These are phyloP conservation scores for Ploettnerulaceae sp. DNA, from an alignment of 2,329 filamentous ascomycete genomes.

Conservation along the genomic window DNA sequence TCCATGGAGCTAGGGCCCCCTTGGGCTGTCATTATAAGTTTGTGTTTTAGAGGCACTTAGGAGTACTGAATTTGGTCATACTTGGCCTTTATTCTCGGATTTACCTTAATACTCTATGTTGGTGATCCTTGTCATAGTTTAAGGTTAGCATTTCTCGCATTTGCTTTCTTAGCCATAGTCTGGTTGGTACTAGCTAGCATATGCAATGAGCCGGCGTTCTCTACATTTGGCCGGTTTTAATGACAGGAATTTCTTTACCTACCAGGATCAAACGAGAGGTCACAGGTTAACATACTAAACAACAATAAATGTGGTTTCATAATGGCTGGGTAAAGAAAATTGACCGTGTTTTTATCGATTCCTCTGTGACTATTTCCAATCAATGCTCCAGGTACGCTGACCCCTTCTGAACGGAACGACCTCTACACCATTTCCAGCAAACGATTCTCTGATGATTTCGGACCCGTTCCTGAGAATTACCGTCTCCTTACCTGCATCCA, in stretches of 20 bases:
- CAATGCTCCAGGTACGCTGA: slow-evolving; percentile 19
- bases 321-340: not conserved
- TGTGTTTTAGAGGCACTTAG: too few relatives aligned
- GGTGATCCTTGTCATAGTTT: too few relatives aligned
- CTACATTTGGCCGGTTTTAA: too few relatives aligned
- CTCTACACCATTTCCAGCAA: slow-evolving; percentile 53
- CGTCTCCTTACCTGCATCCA: slow-evolving; percentile 18
- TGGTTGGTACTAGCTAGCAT: not conserved
- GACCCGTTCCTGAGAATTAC: slow-evolving; percentile 26
- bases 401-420: slow-evolving; percentile 24
- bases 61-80: too few relatives aligned
- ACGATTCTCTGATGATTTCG: slow-evolving; percentile 38
- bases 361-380: not conserved
- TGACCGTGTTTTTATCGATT: not conserved
- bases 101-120: too few relatives aligned
- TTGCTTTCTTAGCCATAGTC: too few relatives aligned
- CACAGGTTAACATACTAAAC: not conserved
- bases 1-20: too few relatives aligned
- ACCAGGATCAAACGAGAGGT: too few relatives aligned
- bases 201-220: not conserved
- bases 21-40: too few relatives aligned
- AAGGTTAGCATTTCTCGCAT: too few relatives aligned
- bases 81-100: too few relatives aligned
- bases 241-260: too few relatives aligned
- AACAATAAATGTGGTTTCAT: not conserved